These are phyloP conservation scores for Eucalyptus tenuipes DNA, from an alignment of 345 rosid genomes.

Conservation along the genomic window DNA sequence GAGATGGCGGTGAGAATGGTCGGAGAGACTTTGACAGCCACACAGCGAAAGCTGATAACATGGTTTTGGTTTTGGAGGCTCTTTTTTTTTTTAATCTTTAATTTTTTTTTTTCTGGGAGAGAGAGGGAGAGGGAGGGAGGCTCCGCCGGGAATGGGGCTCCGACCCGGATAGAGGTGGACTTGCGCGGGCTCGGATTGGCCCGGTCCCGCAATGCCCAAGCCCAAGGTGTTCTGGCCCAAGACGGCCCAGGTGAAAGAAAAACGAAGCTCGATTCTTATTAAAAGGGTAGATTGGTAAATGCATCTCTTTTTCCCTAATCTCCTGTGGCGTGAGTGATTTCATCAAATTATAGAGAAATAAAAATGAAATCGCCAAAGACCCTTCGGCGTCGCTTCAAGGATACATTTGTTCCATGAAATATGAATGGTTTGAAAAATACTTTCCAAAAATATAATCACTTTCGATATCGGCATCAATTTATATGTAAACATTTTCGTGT, in stretches of 20 bases:
- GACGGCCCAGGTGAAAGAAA: neutral
- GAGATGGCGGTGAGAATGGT: neutral
- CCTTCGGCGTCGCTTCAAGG: neutral
- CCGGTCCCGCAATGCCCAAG: neutral
- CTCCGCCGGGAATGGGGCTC: neutral
- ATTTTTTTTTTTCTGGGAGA: neutral
- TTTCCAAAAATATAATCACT: neutral
- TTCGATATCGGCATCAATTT: neutral
- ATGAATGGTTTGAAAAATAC: neutral
- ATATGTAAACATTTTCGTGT: rapidly evolving
- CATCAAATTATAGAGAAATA: neutral
- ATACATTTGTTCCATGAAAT: rapidly evolving
- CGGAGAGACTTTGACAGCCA: neutral
- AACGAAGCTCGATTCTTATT: neutral
- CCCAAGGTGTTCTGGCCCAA: neutral
- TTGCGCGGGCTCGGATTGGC: neutral
- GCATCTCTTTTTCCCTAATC: neutral
- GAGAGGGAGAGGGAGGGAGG: neutral
- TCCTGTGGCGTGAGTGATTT: neutral
- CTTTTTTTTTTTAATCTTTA: neutral
- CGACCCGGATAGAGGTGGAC: neutral
- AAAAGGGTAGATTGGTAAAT: neutral
- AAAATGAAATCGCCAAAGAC: neutral
- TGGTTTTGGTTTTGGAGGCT: neutral
- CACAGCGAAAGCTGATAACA: neutral